Percentiles rank a stretch among this genome's conserved stretches.
phyloP scores from a whole-genome alignment of 441 rosid genomes.

The Biscutella laevigata region DNA sequence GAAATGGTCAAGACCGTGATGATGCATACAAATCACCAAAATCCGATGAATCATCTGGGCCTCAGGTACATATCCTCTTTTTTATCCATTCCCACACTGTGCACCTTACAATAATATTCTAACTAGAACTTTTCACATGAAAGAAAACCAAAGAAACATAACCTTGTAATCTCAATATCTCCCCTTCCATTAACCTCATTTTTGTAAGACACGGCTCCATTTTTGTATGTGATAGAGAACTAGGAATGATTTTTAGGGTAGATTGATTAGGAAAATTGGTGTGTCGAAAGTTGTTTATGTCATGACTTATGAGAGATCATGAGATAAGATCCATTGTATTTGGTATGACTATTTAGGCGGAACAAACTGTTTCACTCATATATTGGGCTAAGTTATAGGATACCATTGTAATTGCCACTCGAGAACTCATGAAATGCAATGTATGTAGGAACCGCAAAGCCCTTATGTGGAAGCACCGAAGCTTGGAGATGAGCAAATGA shows the following conservation, averaged over 20 bases:
- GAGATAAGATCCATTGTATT: neutral
- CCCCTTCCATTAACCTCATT: neutral
- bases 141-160: neutral
- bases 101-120: too few species aligned
- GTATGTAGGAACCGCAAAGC: slow-evolving; percentile 38
- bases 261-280: neutral
- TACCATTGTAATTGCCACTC: neutral
- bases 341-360: neutral
- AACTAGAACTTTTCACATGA: slow-evolving; percentile 3
- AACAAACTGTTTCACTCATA: neutral
- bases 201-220: neutral
- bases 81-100: neutral
- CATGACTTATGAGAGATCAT: neutral
- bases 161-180: neutral
- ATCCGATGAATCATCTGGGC: slow-evolving; percentile 39
- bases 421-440: neutral
- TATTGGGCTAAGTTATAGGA: too few species aligned
- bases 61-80: slow-evolving; percentile 42
- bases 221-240: neutral
- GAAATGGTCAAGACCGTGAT: slow-evolving; percentile 37
- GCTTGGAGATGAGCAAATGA: too few species aligned
- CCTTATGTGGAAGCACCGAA: slow-evolving; percentile 91
- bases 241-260: neutral
- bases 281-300: neutral
- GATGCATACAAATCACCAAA: slow-evolving; percentile 35